Evolutionary conservation across 805 yeast species (phyloP), one percentile per base, ranked within the genome.

Genomic region (Metschnikowia dekortorum): DNA sequence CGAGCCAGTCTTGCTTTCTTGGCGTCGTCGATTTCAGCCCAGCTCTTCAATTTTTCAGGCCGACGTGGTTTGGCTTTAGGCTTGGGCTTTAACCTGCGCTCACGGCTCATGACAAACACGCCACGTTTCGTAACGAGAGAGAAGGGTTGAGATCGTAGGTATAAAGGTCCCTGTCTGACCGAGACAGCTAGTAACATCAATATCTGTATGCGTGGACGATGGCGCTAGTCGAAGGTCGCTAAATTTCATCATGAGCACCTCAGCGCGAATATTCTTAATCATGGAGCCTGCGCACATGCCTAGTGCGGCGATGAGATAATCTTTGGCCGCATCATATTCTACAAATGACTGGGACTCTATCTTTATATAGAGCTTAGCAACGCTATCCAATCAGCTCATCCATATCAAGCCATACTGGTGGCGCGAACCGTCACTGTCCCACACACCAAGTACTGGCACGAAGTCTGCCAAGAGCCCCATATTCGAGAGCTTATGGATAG

Each of bases 11-110:
- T 50, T 3, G 53, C 31, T 30, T 51, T 57, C 26, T 68, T 46
- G 22, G 54, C 54, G 13, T 61, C 55, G 6, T 67, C 73, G 13
- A 51, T 53, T 18, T 61, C 58, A 4, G 65, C 58, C 63, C 65
- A 64, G 53, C 36, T 37, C 48, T 42, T 51, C 10, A 48, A 44
- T 14, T 50, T 46, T 11, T 50, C 50, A 18, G 30, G 30, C 42
- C 47, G 53, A 14, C 45, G 18, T n/a, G 40, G 32, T 11, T 48
- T 52, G 14, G 50, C 52, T 14, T 50, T 47, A 26, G 38, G 41
- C 36, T 49, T 56, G n/a, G 48, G 18, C 32, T 47, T 52, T 13
- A 48, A 51, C 29, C 52, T 47, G 42, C 52, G 54, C 33, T 55
- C 54, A 6, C 49, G 46, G 44, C 54, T 51, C 53, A 53, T 41